phyloP scores from a whole-genome alignment of 441 rosid species.

The Populus hybrid region DNA sequence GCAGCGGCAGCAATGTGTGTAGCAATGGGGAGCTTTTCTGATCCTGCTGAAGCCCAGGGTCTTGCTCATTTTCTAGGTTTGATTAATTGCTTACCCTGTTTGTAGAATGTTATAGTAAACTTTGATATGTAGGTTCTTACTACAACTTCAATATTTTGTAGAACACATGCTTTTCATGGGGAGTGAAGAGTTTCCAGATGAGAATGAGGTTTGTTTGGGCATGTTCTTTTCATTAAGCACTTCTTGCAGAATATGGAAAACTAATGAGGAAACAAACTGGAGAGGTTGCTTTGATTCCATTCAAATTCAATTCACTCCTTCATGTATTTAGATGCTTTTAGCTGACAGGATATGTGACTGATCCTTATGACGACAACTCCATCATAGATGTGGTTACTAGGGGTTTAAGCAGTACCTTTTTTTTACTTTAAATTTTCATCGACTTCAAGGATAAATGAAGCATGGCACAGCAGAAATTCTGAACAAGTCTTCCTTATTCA shows the following conservation, averaged over 20 bases:
- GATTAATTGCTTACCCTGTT: neutral
- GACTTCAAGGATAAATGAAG: neutral
- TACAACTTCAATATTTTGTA: constrained; percentile 26
- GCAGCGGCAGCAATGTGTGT: constrained; percentile 99
- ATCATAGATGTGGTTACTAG: neutral
- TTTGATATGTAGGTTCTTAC: neutral
- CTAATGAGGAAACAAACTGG: neutral
- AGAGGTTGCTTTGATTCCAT: neutral
- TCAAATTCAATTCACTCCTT: neutral
- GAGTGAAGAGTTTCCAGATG: constrained; percentile 86
- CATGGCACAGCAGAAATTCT: neutral
- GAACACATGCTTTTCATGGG: constrained; percentile 99
- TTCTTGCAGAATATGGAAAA: neutral
- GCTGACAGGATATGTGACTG: neutral
- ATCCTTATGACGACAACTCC: neutral
- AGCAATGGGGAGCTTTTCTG: constrained; percentile 93
- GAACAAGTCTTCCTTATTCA: neutral
- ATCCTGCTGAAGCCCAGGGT: constrained; percentile 92
- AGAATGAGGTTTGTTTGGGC: constrained; percentile 74
- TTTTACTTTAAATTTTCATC: neutral
- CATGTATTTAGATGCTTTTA: neutral
- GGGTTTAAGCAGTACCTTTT: neutral
- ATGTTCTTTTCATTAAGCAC: constrained; percentile 4
- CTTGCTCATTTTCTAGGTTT: constrained; percentile 94
- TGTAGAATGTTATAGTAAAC: neutral